A percentile compares a stretch with the other conserved stretches of the same genome.
phyloP scores from a whole-genome alignment of 2,329 filamentous ascomycete genomes.

The Aspergillus aculeatinus region DNA sequence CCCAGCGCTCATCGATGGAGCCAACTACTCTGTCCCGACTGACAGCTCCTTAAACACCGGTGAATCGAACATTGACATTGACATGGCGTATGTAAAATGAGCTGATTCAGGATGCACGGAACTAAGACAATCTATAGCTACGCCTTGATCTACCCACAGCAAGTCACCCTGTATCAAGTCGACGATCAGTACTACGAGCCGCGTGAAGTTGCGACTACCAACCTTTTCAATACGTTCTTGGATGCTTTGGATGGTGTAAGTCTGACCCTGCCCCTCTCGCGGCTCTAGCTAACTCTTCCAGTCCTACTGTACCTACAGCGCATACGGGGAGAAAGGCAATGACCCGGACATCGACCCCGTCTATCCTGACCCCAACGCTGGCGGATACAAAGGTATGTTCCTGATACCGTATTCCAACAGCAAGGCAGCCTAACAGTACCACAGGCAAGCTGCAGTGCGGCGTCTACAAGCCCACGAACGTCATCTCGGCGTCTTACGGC shows the following conservation, averaged over 20 bases:
- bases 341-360: slow-evolving; percentile 49
- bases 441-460: slow-evolving; percentile 43
- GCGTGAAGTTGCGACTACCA: slow-evolving; percentile 28
- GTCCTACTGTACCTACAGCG: slow-evolving; percentile 54
- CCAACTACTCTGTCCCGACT: slow-evolving; percentile 41
- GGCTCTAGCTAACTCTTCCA: slow-evolving; percentile 10
- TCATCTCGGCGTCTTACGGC: slow-evolving; percentile 59
- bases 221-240: slow-evolving; percentile 49
- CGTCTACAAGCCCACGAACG: slow-evolving; percentile 55
- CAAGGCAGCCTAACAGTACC: neutral
- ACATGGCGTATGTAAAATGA: slow-evolving; percentile 48
- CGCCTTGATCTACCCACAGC: slow-evolving; percentile 54
- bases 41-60: slow-evolving; percentile 37
- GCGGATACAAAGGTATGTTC: slow-evolving; percentile 51
- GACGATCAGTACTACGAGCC: slow-evolving; percentile 49
- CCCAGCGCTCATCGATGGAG: slow-evolving; percentile 48
- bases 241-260: slow-evolving; percentile 52
- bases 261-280: neutral
- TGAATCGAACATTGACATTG: slow-evolving; percentile 57
- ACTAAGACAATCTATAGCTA: neutral
- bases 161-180: slow-evolving; percentile 51
- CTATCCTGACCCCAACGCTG: slow-evolving; percentile 51
- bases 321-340: slow-evolving; percentile 52
- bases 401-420: no score
- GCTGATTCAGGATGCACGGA: neutral